Percentiles rank a stretch among this genome's conserved stretches.
Evolutionary conservation across 2,329 filamentous ascomycete species (phyloP).

Genomic region (Xylaria arbuscula): DNA sequence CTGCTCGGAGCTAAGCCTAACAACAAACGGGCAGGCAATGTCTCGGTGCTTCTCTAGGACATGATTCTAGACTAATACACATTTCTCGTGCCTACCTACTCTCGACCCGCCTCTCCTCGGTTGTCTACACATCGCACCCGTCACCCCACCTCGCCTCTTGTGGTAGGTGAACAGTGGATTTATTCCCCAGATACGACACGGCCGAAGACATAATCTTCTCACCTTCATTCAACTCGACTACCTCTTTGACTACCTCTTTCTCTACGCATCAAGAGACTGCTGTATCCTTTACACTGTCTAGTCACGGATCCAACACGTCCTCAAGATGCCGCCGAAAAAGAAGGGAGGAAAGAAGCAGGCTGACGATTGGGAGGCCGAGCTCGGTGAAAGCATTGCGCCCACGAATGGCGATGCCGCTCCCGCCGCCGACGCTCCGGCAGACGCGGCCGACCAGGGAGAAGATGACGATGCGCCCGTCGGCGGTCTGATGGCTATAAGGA

Average conservation of each 20-base stretch:
- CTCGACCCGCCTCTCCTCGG: conserved; percentile 1
- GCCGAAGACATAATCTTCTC: conserved; percentile 11
- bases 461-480: conserved; percentile 69
- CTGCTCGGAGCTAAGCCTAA: conserved; percentile 27
- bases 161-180: background rate
- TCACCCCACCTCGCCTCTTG: conserved; percentile 23
- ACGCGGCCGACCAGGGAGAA: conserved; percentile 58
- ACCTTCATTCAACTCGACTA: background rate
- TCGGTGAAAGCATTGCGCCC: conserved; percentile 81
- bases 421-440: conserved; percentile 56
- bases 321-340: conserved; percentile 90
- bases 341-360: conserved; percentile 85
- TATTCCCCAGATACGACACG: background rate
- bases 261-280: conserved; percentile 6
- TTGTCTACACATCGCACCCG: background rate
- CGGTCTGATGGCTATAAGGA: conserved; percentile 81
- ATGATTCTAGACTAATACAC: conserved; percentile 25
- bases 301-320: conserved; percentile 34
- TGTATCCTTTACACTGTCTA: background rate
- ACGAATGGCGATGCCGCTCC: conserved; percentile 53
- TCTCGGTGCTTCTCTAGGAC: conserved; percentile 28
- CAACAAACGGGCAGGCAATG: conserved; percentile 27
- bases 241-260: conserved; percentile 1
- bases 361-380: conserved; percentile 94
- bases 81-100: conserved; percentile 22